Base-by-base conservation (phyloP, 768 basidiomycete species). In the Pseudohyphozyma bogoriensis region DNA sequence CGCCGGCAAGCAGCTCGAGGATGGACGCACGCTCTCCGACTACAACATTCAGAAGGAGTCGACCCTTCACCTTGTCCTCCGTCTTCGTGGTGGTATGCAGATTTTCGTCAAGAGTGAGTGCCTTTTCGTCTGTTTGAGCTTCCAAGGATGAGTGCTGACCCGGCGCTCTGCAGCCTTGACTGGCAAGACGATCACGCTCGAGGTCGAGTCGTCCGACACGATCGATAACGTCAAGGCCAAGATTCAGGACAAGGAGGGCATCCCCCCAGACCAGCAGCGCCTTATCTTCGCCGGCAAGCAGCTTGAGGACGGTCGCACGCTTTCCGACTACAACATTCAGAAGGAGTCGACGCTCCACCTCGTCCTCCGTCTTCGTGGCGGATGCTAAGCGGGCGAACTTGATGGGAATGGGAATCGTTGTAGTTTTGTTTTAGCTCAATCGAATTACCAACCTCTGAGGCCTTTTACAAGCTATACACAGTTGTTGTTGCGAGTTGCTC, bases 231-330 rank as follows among this genome's bases (percentile, higher is more conserved):
- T 91, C 16, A 51, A 42, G 40, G 40, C 40, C 9, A 42, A 42
- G 81, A 90, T 92, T 50, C 89, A 90, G 73, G 89, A 91, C 73
- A 92, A 91, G 78, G 89, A 90, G 70, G 89, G 84, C 64, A 95
- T 93, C 67, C 89, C 89, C 60, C 89, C 89, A 7, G 89, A 90
- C 64, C 87, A 90, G 20, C 90, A 91, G 79, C 83, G 85, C 49
- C 78, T 91, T 10, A 91, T 90, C 73, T 91, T 91, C 66, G 89
- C 89, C 35, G 89, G 89, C 33, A 91, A 92, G 76, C 89, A 92
- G 73, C 77, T 91, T 11, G 89, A 92, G 68, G 89, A 91, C 68
- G 89, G 89, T 22, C 85, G 89, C 29, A 92, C 89, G 0, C 77
- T 90, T 0, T 88, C 86, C 1, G 89, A 91, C 69, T 91, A 89